Evolutionary conservation across 768 basidiomycete species (phyloP), one percentile per base, ranked within the genome.

Genomic region (Pleurotus platypus): DNA sequence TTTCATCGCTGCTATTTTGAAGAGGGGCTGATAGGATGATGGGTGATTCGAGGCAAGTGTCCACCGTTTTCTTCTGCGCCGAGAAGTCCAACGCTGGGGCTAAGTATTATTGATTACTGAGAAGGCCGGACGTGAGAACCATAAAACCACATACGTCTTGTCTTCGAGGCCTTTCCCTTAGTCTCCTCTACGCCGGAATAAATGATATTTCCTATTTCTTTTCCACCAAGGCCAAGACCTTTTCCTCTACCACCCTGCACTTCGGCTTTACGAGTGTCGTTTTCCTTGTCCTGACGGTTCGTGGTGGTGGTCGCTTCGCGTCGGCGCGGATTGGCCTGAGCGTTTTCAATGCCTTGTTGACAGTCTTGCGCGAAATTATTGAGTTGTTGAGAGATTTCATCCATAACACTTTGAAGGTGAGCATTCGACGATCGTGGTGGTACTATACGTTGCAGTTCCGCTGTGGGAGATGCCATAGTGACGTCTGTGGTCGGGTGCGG

Each of bases 21-120:
- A 54, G 54, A 63, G 74, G 71, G 24, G 76, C 71, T 16, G 76
- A 74, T 54, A 80, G 68, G 2, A 73, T 60, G 49, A 74, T 73
- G 7, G 85, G 83, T 7, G 86, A 84, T 8, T 75, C 74, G 7
- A 83, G 69, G 48, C 71, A 49, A 77, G 67, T 0, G 76, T 76
- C 2, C 82, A 66, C 22, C 80, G 75, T 64, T 79, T 84, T 22
- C 77, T 75, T 71, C 20, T 75, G 68, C 3, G 76, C 67, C 15
- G 75, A 75, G 11, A 87, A 65, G 55, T 88, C 85, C 7, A 87
- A 69, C 0, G 81, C 75, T 42, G 85, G 78, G 1, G 79, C 86
- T 89, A 35, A 35, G 30, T 8, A 65, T 35, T 55, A 16, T 1
- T 47, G 16, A 54, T 48, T 42, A 50, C 30, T 60, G 57, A 16